phyloP scores from a whole-genome alignment of 108 stramenopile genomes.

The Schizochytrium sp. region DNA sequence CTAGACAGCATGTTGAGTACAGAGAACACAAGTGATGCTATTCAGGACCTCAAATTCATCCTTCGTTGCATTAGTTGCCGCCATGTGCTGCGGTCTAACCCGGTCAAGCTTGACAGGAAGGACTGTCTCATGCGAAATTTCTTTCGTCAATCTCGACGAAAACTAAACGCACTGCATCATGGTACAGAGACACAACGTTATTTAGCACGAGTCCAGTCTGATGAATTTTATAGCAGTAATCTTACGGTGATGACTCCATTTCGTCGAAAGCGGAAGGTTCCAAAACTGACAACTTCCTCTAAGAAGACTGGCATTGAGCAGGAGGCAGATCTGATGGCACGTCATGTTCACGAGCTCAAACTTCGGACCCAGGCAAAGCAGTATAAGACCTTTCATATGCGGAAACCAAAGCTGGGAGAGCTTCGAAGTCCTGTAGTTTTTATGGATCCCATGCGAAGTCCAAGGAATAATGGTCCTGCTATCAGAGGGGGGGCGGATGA shows the following conservation, averaged over 20 bases:
- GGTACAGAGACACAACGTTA: background rate
- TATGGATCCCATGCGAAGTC: background rate
- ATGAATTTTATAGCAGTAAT: slow-evolving; percentile 16
- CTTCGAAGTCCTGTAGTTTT: background rate
- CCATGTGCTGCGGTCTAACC: slow-evolving; percentile 2
- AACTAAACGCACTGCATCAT: background rate
- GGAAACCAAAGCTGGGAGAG: background rate
- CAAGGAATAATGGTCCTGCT: background rate
- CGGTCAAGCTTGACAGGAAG: background rate
- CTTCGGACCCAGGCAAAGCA: slow-evolving; percentile 35
- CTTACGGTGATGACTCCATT: slow-evolving; percentile 37
- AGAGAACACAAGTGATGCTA: slow-evolving; percentile 11
- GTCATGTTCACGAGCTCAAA: slow-evolving; percentile 45
- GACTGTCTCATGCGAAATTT: background rate
- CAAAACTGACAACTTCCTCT: slow-evolving; percentile 32
- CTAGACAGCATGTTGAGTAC: background rate
- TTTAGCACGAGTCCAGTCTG: background rate
- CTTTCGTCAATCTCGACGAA: background rate
- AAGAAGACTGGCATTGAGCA: slow-evolving; percentile 47
- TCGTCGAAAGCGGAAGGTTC: slow-evolving; percentile 28
- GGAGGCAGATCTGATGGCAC: slow-evolving; percentile 36
- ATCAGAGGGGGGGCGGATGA: background rate
- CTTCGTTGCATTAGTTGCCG: slow-evolving; percentile 16
- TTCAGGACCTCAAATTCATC: slow-evolving; percentile 11
- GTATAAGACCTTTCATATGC: slow-evolving; percentile 49